Conservation (phyloP, 768 basidiomycete genomes). For the Russula earlei region DNA sequence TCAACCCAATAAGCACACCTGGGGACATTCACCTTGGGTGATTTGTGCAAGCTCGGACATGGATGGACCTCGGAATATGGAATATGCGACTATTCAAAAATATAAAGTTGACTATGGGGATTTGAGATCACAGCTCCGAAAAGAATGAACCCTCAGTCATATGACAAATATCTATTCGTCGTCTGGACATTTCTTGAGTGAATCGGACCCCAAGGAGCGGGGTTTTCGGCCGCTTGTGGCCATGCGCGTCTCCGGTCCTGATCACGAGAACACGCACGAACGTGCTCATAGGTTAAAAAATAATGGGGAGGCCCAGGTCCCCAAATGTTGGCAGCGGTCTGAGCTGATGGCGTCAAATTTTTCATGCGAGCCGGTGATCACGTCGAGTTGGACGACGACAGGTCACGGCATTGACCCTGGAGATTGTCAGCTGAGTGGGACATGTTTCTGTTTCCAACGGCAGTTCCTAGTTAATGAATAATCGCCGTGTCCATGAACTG, state of each 20-base stretch:
- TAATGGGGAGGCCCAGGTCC: not conserved
- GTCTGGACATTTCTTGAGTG: not conserved
- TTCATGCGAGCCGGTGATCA: not conserved
- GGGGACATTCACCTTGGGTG: no score
- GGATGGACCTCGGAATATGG: no score
- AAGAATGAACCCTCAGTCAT: not conserved
- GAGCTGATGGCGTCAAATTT: not conserved
- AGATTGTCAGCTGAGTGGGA: not conserved
- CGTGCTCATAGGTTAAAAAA: not conserved
- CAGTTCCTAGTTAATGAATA: not conserved
- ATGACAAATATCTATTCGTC: not conserved
- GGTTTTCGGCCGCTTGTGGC: not conserved
- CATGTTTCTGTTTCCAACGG: not conserved
- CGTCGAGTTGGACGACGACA: not conserved
- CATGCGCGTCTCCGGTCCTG: not conserved
- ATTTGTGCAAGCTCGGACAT: no score
- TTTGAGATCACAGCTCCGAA: no score
- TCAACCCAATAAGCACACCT: no score
- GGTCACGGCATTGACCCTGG: not conserved
- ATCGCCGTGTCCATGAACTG: no score
- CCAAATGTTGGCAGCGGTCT: not conserved
- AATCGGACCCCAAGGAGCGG: not conserved
- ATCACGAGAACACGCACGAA: not conserved
- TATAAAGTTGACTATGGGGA: no score
- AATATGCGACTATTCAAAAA: no score